Conservation (phyloP, 2,329 filamentous ascomycete genomes). For the Pseudohalonectria lignicola region DNA sequence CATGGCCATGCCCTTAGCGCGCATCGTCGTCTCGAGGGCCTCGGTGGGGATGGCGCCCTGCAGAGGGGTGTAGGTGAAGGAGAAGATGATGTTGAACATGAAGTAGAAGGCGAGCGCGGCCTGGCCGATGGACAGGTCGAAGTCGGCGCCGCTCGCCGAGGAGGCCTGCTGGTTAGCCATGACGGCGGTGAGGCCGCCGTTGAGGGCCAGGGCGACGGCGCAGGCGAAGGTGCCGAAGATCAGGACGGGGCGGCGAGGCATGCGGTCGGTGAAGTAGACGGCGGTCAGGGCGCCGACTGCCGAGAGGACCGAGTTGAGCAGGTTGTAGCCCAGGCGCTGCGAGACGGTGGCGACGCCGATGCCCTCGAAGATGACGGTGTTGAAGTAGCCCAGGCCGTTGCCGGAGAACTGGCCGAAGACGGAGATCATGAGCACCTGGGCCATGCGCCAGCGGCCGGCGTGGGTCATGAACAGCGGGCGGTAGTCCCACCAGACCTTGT, state of each 20-base stretch:
- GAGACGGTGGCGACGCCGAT: conserved; percentile 23
- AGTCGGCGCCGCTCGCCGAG: conserved; percentile 16
- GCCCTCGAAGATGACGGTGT: conserved; percentile 31
- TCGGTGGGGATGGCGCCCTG: conserved; percentile 35
- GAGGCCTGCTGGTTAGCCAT: conserved; percentile 19
- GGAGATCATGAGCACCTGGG: conserved; percentile 37
- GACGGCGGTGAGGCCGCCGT: conserved; percentile 30
- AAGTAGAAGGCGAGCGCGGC: conserved; percentile 35
- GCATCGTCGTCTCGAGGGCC: conserved; percentile 34
- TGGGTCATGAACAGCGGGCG: conserved; percentile 30
- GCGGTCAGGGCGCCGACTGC: conserved; percentile 31
- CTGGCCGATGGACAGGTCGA: conserved; percentile 25
- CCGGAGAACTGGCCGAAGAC: conserved; percentile 40
- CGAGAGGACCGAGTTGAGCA: conserved; percentile 33
- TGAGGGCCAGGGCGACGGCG: conserved; percentile 28
- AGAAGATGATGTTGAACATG: conserved; percentile 36
- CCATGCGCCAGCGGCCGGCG: conserved; percentile 34
- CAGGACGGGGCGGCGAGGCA: conserved; percentile 34
- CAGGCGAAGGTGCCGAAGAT: conserved; percentile 31
- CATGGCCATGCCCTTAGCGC: conserved; percentile 33
- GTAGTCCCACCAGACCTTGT: conserved; percentile 25
- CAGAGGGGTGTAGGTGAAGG: conserved; percentile 37
- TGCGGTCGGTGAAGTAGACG: conserved; percentile 29
- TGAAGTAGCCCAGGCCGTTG: conserved; percentile 39
- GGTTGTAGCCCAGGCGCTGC: conserved; percentile 31